Conservation (phyloP, 2,329 filamentous ascomycete genomes). For the Pseudopyrenochaeta lycopersici region DNA sequence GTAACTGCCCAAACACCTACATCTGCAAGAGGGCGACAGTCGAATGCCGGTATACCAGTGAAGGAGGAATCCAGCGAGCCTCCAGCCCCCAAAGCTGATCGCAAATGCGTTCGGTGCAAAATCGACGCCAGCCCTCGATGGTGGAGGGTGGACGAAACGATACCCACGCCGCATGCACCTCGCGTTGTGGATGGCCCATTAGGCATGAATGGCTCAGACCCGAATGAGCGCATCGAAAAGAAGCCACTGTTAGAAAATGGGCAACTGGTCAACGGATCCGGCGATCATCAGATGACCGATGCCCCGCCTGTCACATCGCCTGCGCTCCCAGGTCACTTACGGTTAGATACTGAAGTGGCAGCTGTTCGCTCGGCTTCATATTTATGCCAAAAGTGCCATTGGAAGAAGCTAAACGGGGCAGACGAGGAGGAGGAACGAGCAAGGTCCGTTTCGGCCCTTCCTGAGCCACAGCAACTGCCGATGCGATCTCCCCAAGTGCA, state of each 20-base stretch:
- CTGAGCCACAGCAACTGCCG: conserved; percentile 46
- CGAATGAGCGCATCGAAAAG: conserved; percentile 24
- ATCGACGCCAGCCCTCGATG: conserved; percentile 76
- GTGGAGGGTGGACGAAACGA: conserved; percentile 49
- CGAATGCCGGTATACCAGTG: conserved; percentile 44
- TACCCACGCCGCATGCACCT: conserved; percentile 10
- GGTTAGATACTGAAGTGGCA: conserved; percentile 34
- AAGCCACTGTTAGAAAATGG: conserved; percentile 25
- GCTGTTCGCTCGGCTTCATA: conserved; percentile 31
- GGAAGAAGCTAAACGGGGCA: conserved; percentile 52
- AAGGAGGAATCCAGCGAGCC: conserved; percentile 50
- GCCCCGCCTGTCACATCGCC: conserved; percentile 32
- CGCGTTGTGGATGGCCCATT: conserved; percentile 31
- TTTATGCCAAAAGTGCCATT: conserved; percentile 60
- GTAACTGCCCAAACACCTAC: conserved; percentile 43
- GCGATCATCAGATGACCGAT: conserved; percentile 42
- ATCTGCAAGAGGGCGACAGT: conserved; percentile 43
- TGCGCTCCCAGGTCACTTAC: conserved; percentile 21
- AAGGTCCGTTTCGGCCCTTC: conserved; percentile 35
- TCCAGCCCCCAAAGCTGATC: conserved; percentile 38
- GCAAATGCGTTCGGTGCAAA: conserved; percentile 55
- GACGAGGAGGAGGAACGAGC: conserved; percentile 42
- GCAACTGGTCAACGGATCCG: conserved; percentile 28
- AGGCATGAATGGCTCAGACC: conserved; percentile 29
- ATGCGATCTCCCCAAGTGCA: conserved; percentile 44